Conservation (phyloP, 257 asterid genomes). For the Solanum bukasovii region DNA sequence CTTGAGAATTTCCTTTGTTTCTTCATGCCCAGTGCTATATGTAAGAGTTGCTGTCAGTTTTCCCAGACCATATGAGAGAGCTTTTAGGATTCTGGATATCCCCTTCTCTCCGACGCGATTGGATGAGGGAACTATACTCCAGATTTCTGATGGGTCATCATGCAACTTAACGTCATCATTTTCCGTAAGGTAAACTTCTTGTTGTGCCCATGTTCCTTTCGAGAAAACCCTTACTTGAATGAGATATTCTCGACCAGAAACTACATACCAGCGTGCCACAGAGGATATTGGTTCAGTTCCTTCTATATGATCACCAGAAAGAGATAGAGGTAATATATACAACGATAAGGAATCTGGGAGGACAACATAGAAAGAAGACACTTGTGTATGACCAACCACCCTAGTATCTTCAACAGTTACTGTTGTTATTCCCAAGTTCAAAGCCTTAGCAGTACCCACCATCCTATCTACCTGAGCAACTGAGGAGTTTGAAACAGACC, state of each 20-base stretch:
- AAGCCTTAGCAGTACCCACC: constrained; percentile 52
- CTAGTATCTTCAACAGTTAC: constrained; percentile 75
- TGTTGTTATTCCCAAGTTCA: constrained; percentile 55
- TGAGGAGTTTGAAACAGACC: constrained; percentile 70
- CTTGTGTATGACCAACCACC: constrained; percentile 74
- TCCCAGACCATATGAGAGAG: constrained; percentile 65
- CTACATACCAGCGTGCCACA: constrained; percentile 68
- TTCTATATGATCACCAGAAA: constrained; percentile 38
- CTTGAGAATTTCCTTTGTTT: constrained; percentile 54
- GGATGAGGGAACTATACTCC: constrained; percentile 57
- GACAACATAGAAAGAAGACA: constrained; percentile 76
- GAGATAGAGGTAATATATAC: constrained; percentile 48
- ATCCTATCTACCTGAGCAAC: constrained; percentile 61
- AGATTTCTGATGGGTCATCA: constrained; percentile 43
- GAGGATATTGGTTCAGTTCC: constrained; percentile 42
- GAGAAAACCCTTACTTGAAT: constrained; percentile 61
- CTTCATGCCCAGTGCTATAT: constrained; percentile 41
- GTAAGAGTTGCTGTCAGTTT: constrained; percentile 62
- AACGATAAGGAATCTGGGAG: constrained; percentile 61
- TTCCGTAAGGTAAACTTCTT: constrained; percentile 65
- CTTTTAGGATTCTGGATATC: constrained; percentile 41
- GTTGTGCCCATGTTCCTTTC: constrained; percentile 48
- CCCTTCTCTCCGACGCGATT: constrained; percentile 22
- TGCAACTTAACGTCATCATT: constrained; percentile 50
- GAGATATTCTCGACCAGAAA: constrained; percentile 62